Evolutionary conservation across 1,284 basidiomycete species (phyloP), one percentile per base, ranked within the genome.

Genomic region (Melampsora americana): DNA sequence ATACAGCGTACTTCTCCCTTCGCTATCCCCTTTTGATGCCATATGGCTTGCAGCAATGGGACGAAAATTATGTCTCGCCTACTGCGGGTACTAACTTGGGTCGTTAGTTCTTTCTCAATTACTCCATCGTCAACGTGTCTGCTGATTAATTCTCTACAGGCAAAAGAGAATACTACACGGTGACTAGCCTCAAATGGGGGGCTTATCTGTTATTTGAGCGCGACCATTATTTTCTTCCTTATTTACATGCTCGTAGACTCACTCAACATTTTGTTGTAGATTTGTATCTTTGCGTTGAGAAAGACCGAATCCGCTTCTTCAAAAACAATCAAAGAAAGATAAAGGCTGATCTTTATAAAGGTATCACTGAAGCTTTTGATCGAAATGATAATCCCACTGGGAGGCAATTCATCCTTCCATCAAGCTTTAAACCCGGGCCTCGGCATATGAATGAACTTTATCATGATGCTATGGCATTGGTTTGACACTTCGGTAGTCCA

Each of bases 391-490:
- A n/a, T n/a, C n/a, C n/a, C n/a, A n/a, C n/a, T n/a, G n/a, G n/a
- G n/a, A n/a, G n/a, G n/a, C 67, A 18, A 28, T 69, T n/a, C 28
- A 44, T 70, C 2, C 35, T 70, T 14, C 68, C 68, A 1, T 70
- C 56, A n/a, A 32, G 53, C 9, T 70, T 70, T 26, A 39, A n/a
- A 1, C 35, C 53, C 1, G 50, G 50, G 1, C 68, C 56, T 11
- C 26, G 56, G 28, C 28, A 14, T 48, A 68, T 68, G 66, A 26
- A 18, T 11, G 53, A 70, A n/a, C 26, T 70, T 1, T 70, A 70
- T 28, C 56, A 70, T 9, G 53, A 61, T 70, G 53, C 53, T 1
- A 70, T 62, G 68, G 56, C 35, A 0, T 18, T 26, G 9, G 68
- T 69, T 14, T 12, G 39, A 20, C 12, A 60, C 4, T 71, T 62